These are phyloP conservation scores for Yamadazyma atlantica DNA, from an alignment of 1,139 yeast genomes.

Conservation along the genomic window DNA sequence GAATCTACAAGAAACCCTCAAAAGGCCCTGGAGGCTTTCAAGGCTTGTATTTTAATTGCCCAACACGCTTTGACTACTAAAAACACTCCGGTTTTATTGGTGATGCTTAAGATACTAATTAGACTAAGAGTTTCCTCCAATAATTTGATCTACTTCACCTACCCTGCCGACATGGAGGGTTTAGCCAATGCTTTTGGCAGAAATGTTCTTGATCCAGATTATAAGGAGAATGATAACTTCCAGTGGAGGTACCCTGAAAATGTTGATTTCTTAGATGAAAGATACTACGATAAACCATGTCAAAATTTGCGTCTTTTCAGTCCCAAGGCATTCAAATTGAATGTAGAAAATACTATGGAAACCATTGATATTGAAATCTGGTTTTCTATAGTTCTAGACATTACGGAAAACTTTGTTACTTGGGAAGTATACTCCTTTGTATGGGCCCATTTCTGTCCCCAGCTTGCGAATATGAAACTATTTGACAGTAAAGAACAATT, in stretches of 20 bases:
- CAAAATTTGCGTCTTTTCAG: conserved; percentile 15
- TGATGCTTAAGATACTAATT: conserved; percentile 52
- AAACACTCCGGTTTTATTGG: conserved; percentile 38
- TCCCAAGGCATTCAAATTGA: conserved; percentile 13
- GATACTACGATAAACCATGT: conserved; percentile 35
- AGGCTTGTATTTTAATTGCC: conserved; percentile 25
- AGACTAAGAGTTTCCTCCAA: conserved; percentile 55
- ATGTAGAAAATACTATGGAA: conserved; percentile 13
- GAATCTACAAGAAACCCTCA: conserved; percentile 22
- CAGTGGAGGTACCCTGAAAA: conserved; percentile 67
- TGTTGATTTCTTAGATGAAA: conserved; percentile 46
- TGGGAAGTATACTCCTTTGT: conserved; percentile 74
- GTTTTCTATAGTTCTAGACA: conserved; percentile 49
- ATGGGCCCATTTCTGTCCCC: conserved; percentile 72
- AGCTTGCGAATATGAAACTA: conserved; percentile 60
- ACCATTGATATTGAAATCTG: conserved; percentile 47
- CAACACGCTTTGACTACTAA: conserved; percentile 27
- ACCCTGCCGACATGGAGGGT: conserved; percentile 67
- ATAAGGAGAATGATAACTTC: conserved; percentile 13
- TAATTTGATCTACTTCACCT: conserved; percentile 47
- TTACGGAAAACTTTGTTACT: conserved; percentile 55
- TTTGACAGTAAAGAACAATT: conserved; percentile 51
- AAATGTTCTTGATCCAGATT: conserved; percentile 30
- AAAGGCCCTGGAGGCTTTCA: conserved; percentile 32
- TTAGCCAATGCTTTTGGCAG: conserved; percentile 60